Base-by-base conservation (phyloP, 176 grass and related monocot genomes). In the Rhynchospora pubera region DNA sequence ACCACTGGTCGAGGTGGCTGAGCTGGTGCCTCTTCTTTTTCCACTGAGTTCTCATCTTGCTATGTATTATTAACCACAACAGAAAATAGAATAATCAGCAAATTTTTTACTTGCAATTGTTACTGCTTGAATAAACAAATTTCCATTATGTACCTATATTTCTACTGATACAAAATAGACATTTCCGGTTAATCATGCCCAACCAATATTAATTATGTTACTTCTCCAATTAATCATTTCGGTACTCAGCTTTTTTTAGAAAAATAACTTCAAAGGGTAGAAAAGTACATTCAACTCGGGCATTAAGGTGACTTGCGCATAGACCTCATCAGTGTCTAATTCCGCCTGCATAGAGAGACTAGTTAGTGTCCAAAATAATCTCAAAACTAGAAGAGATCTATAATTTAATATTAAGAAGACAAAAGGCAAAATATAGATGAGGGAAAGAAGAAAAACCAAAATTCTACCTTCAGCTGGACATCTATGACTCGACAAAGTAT, bases 281-380 rank as follows among this genome's bases (percentile, higher is more conserved):
- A 55, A 26, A 23, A 81, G 39, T 52, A 94, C 94, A 86, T 94
- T 92, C 0, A 81, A 79, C 79, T 89, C 83, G n/a, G 94, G 94
- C 30, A 94, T 77, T 76, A 97, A 72, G 53, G 94, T 97, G 79
- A 97, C 91, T 85, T 97, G 94, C 7, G 94, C 94, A 57, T 88
- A 97, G 59, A 97, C 94, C 80, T 97, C 94, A 62, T 97, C 94
- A 7, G 92, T 97, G 83, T 97, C 94, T 3, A 52, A 71, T 57
- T 97, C 94, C 0, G 94, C 94, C 94, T 97, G 85, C 18, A 76
- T 51, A 94, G 15, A 3, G 60, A 80, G 70, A 7, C 8, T 46
- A 76, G 16, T 53, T 53, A 53, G 72, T 55, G 16, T 32, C 48
- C 21, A 5, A 19, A 43, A 44, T 32, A 81, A 81, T 82, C 9